Evolutionary conservation across 768 basidiomycete species (phyloP).

Genomic region (Filobasidium wieringae): DNA sequence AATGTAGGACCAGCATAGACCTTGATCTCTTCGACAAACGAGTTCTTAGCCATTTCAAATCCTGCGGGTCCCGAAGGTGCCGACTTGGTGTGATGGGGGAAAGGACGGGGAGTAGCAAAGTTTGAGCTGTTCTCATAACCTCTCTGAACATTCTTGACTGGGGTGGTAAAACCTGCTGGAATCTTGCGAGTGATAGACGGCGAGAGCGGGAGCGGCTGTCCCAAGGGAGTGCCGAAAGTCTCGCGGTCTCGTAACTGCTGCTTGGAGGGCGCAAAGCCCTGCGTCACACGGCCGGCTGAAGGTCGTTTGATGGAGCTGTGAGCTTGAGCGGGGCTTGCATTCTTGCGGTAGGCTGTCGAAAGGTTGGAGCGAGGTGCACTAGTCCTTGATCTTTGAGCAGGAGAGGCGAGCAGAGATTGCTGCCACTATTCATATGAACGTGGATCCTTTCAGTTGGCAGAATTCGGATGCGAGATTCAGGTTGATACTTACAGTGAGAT

Average conservation of each 20-base stretch:
- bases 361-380: not conserved
- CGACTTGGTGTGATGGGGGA: not conserved
- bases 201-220: not conserved
- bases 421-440: no score
- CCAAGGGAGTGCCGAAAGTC: not conserved
- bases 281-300: not conserved
- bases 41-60: not conserved
- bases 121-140: no score
- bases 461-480: not conserved
- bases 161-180: not conserved
- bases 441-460: no score
- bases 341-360: not conserved
- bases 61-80: not conserved
- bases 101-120: not conserved
- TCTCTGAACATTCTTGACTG: not conserved
- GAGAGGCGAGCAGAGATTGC: not conserved
- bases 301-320: not conserved
- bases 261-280: not conserved
- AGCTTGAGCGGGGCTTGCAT: not conserved
- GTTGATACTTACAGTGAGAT: slow-evolving; percentile 3
- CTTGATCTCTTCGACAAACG: not conserved
- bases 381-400: not conserved
- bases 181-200: not conserved
- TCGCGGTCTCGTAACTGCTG: not conserved
- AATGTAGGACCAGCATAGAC: slow-evolving; percentile 9